phyloP scores from a whole-genome alignment of 2,329 filamentous ascomycete genomes.

The Claviceps sp. region DNA sequence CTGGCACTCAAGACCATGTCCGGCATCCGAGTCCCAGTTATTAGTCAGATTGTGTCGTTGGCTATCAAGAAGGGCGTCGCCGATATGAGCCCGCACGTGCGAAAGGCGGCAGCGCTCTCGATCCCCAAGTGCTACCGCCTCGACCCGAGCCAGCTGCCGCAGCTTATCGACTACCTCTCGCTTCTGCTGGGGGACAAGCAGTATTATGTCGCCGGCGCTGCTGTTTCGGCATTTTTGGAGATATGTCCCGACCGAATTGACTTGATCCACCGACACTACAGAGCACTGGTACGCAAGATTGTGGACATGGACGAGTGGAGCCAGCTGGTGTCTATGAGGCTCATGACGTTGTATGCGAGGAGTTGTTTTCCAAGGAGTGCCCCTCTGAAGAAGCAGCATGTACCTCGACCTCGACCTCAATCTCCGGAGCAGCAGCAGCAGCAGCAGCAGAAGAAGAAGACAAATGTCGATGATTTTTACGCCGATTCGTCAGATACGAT shows the following conservation, averaged over 20 bases:
- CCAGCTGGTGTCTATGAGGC: constrained; percentile 66
- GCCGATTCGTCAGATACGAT: constrained; percentile 43
- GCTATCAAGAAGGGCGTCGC: constrained; percentile 88
- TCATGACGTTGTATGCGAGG: constrained; percentile 76
- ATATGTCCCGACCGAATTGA: constrained; percentile 80
- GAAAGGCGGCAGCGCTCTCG: constrained; percentile 81
- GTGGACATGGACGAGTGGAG: constrained; percentile 99
- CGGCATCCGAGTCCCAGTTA: constrained; percentile 90
- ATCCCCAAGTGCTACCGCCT: constrained; percentile 93
- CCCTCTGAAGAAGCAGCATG: constrained; percentile 28
- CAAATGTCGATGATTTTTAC: constrained; percentile 63
- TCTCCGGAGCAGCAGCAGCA: constrained; percentile 8
- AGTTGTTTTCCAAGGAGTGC: constrained; percentile 71
- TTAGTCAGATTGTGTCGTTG: constrained; percentile 91
- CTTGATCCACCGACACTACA: constrained; percentile 82
- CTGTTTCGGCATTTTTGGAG: constrained; percentile 78
- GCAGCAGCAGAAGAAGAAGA: constrained; percentile 10
- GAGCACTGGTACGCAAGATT: constrained; percentile 70
- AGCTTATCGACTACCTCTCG: constrained; percentile 69
- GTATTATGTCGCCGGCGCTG: constrained; percentile 92
- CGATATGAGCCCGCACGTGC: constrained; percentile 89
- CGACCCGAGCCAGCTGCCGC: constrained; percentile 72
- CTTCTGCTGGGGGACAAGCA: constrained; percentile 77
- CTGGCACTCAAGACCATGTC: constrained; percentile 95
- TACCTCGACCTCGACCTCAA: constrained; percentile 21